phyloP scores from a whole-genome alignment of 805 yeast species.

The Ogataea trehaloabstinens region DNA sequence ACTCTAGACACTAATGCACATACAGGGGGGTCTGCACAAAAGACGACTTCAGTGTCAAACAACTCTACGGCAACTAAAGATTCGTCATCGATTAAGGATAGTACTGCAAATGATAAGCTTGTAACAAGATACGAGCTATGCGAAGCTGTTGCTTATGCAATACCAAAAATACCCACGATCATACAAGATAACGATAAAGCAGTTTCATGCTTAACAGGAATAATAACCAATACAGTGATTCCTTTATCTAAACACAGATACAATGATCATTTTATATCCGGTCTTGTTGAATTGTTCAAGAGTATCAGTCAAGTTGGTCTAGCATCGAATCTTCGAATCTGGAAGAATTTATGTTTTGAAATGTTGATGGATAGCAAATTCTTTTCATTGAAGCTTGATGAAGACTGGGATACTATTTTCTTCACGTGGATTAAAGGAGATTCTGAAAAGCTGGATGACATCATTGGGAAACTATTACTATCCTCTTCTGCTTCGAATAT shows the following conservation, averaged over 20 bases:
- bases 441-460: constrained; percentile 56
- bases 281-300: constrained; percentile 45
- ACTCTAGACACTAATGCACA: constrained; percentile 1
- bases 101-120: constrained; percentile 14
- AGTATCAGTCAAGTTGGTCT: constrained; percentile 33
- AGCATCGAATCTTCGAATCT: constrained; percentile 43
- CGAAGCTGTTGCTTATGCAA: constrained; percentile 37
- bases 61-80: constrained; percentile 3
- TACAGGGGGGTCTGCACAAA: constrained; percentile 1
- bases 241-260: constrained; percentile 51
- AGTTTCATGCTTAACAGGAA: constrained; percentile 43
- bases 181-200: constrained; percentile 63
- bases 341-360: constrained; percentile 69
- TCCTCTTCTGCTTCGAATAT: constrained; percentile 52
- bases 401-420: constrained; percentile 56
- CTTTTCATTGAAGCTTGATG: constrained; percentile 38
- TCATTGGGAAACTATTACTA: constrained; percentile 47
- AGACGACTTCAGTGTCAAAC: constrained; percentile 1
- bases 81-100: constrained; percentile 12
- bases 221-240: constrained; percentile 51
- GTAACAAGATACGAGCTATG: constrained; percentile 44
- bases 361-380: constrained; percentile 59
- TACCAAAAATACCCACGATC: constrained; percentile 40
- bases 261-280: constrained; percentile 36
- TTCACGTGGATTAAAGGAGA: constrained; percentile 64